Conservation (phyloP, 2,329 filamentous ascomycete genomes). For the Rutstroemia sp. region DNA sequence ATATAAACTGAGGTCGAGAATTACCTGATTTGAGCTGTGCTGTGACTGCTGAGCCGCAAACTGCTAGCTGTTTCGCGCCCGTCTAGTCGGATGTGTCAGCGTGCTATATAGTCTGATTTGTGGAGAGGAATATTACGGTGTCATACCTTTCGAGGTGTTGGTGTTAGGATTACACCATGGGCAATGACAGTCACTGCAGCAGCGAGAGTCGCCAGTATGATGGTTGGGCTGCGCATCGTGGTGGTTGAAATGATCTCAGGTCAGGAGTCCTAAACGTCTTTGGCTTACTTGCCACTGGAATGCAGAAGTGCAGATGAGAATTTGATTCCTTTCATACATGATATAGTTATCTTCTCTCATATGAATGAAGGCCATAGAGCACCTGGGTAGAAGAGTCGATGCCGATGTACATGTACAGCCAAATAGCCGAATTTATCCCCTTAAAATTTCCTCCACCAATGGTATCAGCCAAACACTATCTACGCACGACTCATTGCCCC, state of each 20-base stretch:
- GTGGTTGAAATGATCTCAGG: neutral
- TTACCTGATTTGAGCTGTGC: neutral
- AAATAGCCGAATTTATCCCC: too few relatives aligned
- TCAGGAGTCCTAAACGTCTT: neutral
- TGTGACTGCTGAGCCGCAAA: neutral
- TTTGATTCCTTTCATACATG: too few relatives aligned
- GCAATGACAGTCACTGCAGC: neutral
- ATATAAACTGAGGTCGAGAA: neutral
- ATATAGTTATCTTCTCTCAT: too few relatives aligned
- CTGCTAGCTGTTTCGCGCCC: neutral
- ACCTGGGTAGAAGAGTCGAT: too few relatives aligned
- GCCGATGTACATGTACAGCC: too few relatives aligned
- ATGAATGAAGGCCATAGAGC: too few relatives aligned
- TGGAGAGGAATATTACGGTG: neutral
- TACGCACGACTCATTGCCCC: too few relatives aligned
- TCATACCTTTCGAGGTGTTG: neutral
- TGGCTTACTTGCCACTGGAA: neutral
- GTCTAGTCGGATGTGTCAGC: neutral
- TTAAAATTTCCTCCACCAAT: too few relatives aligned
- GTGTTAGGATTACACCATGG: neutral
- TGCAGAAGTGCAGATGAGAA: too few relatives aligned
- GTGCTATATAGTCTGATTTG: neutral
- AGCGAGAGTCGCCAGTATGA: neutral
- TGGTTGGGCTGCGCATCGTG: neutral
- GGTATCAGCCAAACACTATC: too few relatives aligned